A percentile compares a stretch with the other conserved stretches of the same genome.
phyloP scores from a whole-genome alignment of 2,329 filamentous ascomycete genomes.

The Microcyclosporella mali region DNA sequence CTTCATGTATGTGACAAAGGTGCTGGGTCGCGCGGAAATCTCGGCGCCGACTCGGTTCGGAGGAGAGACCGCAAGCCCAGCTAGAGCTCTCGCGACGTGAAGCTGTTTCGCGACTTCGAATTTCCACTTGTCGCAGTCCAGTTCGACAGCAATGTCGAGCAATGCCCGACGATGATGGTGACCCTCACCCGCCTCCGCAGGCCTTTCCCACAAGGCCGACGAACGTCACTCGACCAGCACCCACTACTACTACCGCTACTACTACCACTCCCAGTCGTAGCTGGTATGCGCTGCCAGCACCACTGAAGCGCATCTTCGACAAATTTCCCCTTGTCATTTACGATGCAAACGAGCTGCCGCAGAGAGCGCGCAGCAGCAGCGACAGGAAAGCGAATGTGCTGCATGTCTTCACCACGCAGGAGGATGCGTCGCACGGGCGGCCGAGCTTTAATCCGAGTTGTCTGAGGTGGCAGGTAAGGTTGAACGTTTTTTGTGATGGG shows the following conservation, averaged over 20 bases:
- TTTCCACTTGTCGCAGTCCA: too few species aligned
- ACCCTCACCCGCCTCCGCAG: conserved; percentile 1
- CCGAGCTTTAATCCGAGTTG: conserved; percentile 90
- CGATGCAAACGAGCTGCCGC: conserved; percentile 66
- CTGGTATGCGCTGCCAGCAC: conserved; percentile 58
- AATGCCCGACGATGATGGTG: conserved; percentile 19
- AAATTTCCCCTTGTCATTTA: conserved; percentile 73
- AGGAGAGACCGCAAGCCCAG: too few species aligned
- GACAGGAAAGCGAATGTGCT: conserved; percentile 49
- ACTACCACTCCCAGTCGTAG: conserved; percentile 6
- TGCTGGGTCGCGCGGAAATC: too few species aligned
- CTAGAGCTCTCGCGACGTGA: too few species aligned
- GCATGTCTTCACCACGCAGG: conserved; percentile 67
- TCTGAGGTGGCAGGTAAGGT: conserved; percentile 89
- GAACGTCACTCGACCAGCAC: conserved; percentile 9
- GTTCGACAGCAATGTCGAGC: conserved; percentile 14
- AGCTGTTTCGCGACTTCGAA: too few species aligned
- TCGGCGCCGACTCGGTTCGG: too few species aligned
- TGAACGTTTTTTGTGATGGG: not conserved
- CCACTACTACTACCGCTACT: conserved; percentile 8
- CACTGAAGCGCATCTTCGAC: conserved; percentile 78
- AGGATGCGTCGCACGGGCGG: conserved; percentile 54
- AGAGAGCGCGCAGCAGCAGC: conserved; percentile 47
- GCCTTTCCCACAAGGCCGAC: not conserved
- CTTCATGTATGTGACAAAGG: too few species aligned